Base-by-base conservation (phyloP, 805 yeast species). In the Saturnispora zaruensis region DNA sequence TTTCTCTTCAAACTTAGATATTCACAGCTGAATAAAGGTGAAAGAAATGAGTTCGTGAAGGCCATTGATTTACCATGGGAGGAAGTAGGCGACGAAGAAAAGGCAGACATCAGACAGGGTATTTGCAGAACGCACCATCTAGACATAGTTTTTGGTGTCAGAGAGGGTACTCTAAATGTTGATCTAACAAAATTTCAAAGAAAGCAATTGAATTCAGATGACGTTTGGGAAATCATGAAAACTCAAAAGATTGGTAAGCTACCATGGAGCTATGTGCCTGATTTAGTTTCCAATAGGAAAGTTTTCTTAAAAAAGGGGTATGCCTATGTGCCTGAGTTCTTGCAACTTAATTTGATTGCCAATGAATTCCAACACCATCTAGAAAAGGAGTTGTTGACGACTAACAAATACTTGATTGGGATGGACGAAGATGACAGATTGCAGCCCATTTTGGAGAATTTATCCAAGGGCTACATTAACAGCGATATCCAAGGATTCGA, bases 401-500 rank as follows among this genome's bases (percentile, higher is more conserved):
- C 97, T 0, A 81, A 88, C 58, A 85, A 84, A 61, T 76, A 85
- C 20, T 69, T 89, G 49, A 95, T 96, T 6, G 74, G 90, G 9
- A 70, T 91, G 50, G 96, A 89, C 61, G 98, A 91, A 68, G 96
- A 89, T 61, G 95, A 89, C 62, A 73, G 99, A 51, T 68, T 93
- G 42, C 69, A 89, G 46, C 97, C 97, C 0, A 79, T 93, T 26
- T 71, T 93, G 54, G 80, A 81, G 59, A 89, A 90, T 59, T 66
- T 93, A 44, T 79, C 95, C 0, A 75, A 78, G 28, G 88, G 88
- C 11, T 85, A 84, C 59, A 77, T 84, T 2, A 69, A 82, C 6
- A 66, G 74, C 30, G 81, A 77, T 53, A 73, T 71, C 58, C 55
- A 55, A 30, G 60, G 57, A 3, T 45, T 45, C 26, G 49, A 51